A percentile compares a stretch with the other conserved stretches of the same genome.
phyloP scores from a whole-genome alignment of 1,284 basidiomycete species.

The Leccinum huronense region DNA sequence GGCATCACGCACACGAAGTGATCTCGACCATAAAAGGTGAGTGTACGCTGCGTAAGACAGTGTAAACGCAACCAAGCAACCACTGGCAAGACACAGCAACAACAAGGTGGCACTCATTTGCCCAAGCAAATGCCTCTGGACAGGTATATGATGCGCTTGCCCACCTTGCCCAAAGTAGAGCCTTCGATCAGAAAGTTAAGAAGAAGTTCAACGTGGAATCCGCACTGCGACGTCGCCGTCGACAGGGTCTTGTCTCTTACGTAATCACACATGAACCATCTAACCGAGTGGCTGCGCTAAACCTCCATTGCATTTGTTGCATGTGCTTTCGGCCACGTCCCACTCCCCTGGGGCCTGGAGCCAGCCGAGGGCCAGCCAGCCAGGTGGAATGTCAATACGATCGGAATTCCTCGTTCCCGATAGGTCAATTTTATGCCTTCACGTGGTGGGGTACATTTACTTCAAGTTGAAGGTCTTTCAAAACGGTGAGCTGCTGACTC shows the following conservation, averaged over 20 bases:
- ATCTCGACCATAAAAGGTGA: slow-evolving; percentile 22
- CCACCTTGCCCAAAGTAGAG: slow-evolving; percentile 1
- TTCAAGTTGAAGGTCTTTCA: too few species aligned
- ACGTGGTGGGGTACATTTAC: background rate
- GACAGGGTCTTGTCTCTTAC: background rate
- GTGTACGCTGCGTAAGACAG: slow-evolving; percentile 31
- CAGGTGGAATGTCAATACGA: background rate
- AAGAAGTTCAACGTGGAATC: slow-evolving; percentile 10
- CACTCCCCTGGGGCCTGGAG: background rate
- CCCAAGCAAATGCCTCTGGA: slow-evolving; percentile 4
- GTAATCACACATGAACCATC: background rate
- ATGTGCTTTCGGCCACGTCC: slow-evolving; percentile 4
- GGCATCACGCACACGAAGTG: slow-evolving; percentile 20
- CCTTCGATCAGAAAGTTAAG: slow-evolving; percentile 1
- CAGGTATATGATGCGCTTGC: background rate
- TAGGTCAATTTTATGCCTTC: background rate
- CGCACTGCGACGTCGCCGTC: background rate
- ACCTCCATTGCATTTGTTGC: slow-evolving; percentile 4
- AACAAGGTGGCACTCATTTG: slow-evolving; percentile 18
- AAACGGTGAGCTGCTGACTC: too few species aligned
- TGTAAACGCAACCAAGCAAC: slow-evolving; percentile 11
- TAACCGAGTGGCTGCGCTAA: slow-evolving; percentile 6
- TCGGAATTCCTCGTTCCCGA: background rate
- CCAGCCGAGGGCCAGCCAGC: background rate
- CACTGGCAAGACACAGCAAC: slow-evolving; percentile 23